Base-by-base conservation (phyloP, 768 basidiomycete genomes). In the Macrolepiota albuminosa region DNA sequence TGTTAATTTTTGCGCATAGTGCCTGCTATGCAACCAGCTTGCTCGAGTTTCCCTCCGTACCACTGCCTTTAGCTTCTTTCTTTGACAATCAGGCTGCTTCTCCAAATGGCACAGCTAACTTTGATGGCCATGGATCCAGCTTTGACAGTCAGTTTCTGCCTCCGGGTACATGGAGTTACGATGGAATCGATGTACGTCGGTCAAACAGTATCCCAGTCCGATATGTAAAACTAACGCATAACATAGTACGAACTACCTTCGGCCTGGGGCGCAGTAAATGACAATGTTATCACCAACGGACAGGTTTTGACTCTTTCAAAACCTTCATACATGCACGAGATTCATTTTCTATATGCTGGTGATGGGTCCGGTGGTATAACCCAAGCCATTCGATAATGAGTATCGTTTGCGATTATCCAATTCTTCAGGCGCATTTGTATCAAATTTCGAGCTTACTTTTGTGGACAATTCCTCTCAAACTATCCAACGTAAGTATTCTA, bases 301-400 rank as follows among this genome's bases (percentile, higher is more conserved):
- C 82, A 84, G 59, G 66, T 75, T 4, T 53, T 84, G 13, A 59
- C 68, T 6, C 67, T 78, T 21, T 56, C 66, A 8, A 54, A 67
- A 0, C 66, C 70, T n/a, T 74, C 72, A 0, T 73, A 67, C 60
- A 71, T 75, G 1, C 82, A 83, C 59, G 74, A 83, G 59, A 65
- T 84, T 29, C 80, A 82, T 58, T 70, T 82, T 53, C 61, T 82
- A 69, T 82, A 82, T 62, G 72, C 79, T 24, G 78, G 77, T 29
- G 78, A 79, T 50, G 73, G 72, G 6, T 58, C 47, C 61, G 36
- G 33, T 9, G 56, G 33, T 57, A 57, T 26, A 3, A 11, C 47
- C 31, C 14, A 48, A 33, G 18, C 18, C 16, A 3, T 2, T 48
- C 2, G 18, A 36, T 10, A n/a, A 36, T 18, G 18, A 13, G 33